phyloP scores from a whole-genome alignment of 2,329 filamentous ascomycete species.

The Chrysosporium keratinophilum region DNA sequence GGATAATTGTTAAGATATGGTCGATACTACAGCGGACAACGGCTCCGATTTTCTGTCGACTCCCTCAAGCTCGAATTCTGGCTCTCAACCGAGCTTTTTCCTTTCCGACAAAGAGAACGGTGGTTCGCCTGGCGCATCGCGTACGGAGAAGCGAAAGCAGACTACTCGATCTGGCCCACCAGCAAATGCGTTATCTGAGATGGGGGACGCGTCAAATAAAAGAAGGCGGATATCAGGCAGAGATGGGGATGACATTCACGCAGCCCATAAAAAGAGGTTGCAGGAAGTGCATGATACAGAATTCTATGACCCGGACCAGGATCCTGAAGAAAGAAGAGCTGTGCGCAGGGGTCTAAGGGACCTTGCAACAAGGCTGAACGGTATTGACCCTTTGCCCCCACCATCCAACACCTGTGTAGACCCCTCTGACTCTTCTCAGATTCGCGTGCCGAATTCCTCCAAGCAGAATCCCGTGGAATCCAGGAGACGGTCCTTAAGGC shows the following conservation, averaged over 20 bases:
- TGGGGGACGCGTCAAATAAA: constrained; percentile 16
- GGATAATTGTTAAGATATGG: background rate
- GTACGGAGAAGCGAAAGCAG: constrained; percentile 22
- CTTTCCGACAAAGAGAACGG: constrained; percentile 40
- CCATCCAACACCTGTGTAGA: background rate
- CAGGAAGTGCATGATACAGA: constrained; percentile 30
- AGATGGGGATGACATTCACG: constrained; percentile 5
- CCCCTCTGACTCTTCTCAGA: constrained; percentile 38
- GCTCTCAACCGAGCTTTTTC: constrained; percentile 24
- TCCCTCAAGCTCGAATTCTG: constrained; percentile 9
- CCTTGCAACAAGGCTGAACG: constrained; percentile 48
- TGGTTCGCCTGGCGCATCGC: constrained; percentile 23
- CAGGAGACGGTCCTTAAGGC: constrained; percentile 55
- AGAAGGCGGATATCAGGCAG: constrained; percentile 15
- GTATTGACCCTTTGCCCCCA: constrained; percentile 26
- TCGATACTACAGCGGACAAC: background rate
- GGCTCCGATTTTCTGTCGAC: constrained; percentile 5
- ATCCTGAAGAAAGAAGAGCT: constrained; percentile 57
- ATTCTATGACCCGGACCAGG: constrained; percentile 68
- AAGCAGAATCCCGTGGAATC: constrained; percentile 54
- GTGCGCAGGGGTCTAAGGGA: constrained; percentile 60
- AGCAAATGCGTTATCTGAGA: constrained; percentile 5
- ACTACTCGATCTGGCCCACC: background rate
- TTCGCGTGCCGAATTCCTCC: constrained; percentile 60
- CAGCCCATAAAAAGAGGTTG: constrained; percentile 8